phyloP scores from a whole-genome alignment of 2,329 filamentous ascomycete genomes.

The Phaeosphaeriaceae sp. region DNA sequence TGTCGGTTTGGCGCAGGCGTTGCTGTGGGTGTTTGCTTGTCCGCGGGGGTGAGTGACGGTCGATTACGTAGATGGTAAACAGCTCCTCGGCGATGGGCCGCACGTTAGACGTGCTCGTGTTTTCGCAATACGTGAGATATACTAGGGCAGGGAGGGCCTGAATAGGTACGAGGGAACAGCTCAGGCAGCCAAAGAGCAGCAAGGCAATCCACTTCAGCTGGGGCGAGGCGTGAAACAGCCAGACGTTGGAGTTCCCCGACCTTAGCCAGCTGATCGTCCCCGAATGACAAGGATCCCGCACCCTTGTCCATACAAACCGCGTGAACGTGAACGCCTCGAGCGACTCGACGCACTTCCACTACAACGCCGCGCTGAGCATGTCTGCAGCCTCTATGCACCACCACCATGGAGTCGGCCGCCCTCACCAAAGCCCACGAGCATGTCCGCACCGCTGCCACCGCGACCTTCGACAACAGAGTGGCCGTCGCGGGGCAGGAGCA shows the following conservation, averaged over 20 bases:
- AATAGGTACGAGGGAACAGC: background rate
- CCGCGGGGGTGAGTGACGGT: constrained; percentile 9
- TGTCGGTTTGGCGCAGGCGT: constrained; percentile 10
- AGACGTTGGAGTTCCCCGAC: background rate
- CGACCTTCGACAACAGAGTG: constrained; percentile 72
- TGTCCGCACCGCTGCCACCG: constrained; percentile 80
- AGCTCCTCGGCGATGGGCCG: constrained; percentile 4
- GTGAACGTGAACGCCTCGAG: background rate
- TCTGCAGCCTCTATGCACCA: constrained; percentile 1
- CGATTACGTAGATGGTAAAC: constrained; percentile 19
- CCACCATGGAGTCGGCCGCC: constrained; percentile 71
- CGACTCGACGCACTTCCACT: background rate
- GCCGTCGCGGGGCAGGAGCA: constrained; percentile 87
- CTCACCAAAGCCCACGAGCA: constrained; percentile 85
- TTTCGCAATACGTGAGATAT: background rate
- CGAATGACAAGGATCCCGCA: background rate
- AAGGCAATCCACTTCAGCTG: background rate
- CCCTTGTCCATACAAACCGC: background rate
- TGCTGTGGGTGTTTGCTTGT: constrained; percentile 5
- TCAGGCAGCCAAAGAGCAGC: background rate
- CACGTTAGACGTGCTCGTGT: constrained; percentile 1
- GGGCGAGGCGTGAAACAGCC: constrained; percentile 2
- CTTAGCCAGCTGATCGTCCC: background rate
- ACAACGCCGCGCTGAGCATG: constrained; percentile 9
- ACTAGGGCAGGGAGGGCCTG: background rate